Base-by-base conservation (phyloP, 2,329 filamentous ascomycete genomes). In the Cladobotryum mycophilum region DNA sequence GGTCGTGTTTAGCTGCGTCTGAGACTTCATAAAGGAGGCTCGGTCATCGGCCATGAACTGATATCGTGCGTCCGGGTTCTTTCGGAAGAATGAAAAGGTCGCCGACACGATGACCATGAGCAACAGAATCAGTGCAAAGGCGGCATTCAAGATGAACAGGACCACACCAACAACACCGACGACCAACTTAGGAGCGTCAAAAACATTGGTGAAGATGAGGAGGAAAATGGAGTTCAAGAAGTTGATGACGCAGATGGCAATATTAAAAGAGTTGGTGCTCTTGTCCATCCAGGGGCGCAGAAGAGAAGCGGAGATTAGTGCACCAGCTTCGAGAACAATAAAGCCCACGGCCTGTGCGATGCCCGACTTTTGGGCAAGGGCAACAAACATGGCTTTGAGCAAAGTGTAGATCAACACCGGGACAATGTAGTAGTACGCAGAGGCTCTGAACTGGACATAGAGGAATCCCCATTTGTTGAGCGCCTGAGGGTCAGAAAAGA, bases 401-500 rank as follows among this genome's bases (percentile, higher is more conserved):
- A 96, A 66, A 36, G 86, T 82, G 69, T 96, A 95, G 48, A 73
- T 70, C 51, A 97, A 76, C 48, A 86, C 72, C 1, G 89, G 89
- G 35, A 95, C 80, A 60, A 96, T 89, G 69, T 92, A 96, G 75
- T 95, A 96, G 78, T 96, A 96, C 37, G 90, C 89, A 2, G 90
- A 92, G 37, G 92, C 92, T 62, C 92, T 88, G 78, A 95, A 96
- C 68, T 96, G 91, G 38, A 97, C 89, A 66, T 97, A 97, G 57
- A 97, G 81, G 76, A 96, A 96, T 18, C 92, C 92, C 92, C 91
- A 96, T 72, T 96, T 95, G 80, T 96, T 96, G 56, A 97, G 80
- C 48, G 88, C 85, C 56, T 89, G 81, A n/a, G 91, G 90, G 62
- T 97, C 91, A 2, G 92, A 96, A 74, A 95, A 97, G 55, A 97